These are phyloP conservation scores for Smittium culicis DNA, from an alignment of 371 early-diverging fungal genomes.

Conservation along the genomic window DNA sequence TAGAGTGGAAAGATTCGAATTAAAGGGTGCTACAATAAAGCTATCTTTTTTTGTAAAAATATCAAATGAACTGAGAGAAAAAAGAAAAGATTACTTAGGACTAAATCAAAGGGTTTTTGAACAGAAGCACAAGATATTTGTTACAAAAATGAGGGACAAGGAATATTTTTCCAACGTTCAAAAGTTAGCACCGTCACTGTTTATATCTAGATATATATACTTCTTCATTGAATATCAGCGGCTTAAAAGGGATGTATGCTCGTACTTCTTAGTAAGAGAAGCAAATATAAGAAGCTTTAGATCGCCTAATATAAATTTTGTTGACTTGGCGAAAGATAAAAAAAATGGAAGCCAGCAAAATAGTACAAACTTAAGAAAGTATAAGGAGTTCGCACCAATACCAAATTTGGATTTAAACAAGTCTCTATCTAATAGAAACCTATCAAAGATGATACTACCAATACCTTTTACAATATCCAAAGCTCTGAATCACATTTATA, in stretches of 20 bases:
- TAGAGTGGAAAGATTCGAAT: background rate
- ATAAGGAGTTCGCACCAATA: background rate
- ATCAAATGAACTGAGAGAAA: background rate
- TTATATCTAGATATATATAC: background rate
- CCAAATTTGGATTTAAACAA: background rate
- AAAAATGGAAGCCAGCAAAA: background rate
- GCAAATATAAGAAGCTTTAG: background rate
- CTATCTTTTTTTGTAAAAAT: background rate
- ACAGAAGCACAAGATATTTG: background rate
- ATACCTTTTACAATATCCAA: background rate
- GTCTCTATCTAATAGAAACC: background rate
- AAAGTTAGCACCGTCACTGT: background rate
- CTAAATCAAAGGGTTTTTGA: background rate
- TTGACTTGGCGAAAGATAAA: background rate
- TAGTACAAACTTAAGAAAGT: background rate
- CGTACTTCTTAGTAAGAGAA: background rate
- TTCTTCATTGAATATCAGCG: background rate
- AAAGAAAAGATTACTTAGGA: background rate
- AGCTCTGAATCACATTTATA: background rate
- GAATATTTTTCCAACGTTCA: background rate
- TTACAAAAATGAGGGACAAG: background rate
- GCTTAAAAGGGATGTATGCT: background rate
- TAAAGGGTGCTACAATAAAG: background rate
- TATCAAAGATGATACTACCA: background rate
- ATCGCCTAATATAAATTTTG: background rate